A percentile compares a stretch with the other conserved stretches of the same genome.
Conservation (phyloP, 2,329 filamentous ascomycete genomes). For the Paracamarosporium sp. region DNA sequence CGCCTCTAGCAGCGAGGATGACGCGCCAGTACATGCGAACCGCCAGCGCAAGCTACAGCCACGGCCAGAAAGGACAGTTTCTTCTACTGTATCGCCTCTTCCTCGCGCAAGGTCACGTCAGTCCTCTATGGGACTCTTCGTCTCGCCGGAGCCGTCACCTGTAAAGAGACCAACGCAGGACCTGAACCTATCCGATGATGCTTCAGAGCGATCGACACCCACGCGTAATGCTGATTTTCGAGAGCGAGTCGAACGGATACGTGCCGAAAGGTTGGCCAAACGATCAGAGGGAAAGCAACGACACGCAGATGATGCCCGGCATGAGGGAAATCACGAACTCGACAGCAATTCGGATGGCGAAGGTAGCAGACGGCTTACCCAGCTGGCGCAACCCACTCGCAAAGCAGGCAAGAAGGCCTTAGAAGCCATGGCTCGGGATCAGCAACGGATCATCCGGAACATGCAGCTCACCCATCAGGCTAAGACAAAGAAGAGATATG, state of each 20-base stretch:
- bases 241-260: slow-evolving; percentile 76
- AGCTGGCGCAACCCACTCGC: slow-evolving; percentile 72
- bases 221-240: slow-evolving; percentile 68
- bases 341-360: slow-evolving; percentile 64
- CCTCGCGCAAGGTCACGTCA: slow-evolving; percentile 35
- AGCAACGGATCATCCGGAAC: slow-evolving; percentile 85
- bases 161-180: slow-evolving; percentile 37
- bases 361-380: slow-evolving; percentile 61
- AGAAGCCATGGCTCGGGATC: slow-evolving; percentile 94
- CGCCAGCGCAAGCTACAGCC: slow-evolving; percentile 18
- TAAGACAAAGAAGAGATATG: slow-evolving; percentile 86
- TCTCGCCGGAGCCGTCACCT: slow-evolving; percentile 55
- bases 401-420: slow-evolving; percentile 95
- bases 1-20: slow-evolving; percentile 31
- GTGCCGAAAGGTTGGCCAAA: slow-evolving; percentile 70
- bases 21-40: slow-evolving; percentile 31
- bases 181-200: slow-evolving; percentile 47
- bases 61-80: slow-evolving; percentile 17
- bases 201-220: slow-evolving; percentile 49
- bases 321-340: slow-evolving; percentile 52
- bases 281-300: slow-evolving; percentile 53
- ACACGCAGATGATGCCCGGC: slow-evolving; percentile 19
- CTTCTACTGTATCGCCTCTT: slow-evolving; percentile 23
- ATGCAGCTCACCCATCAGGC: slow-evolving; percentile 92
- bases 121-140: slow-evolving; percentile 63